Base-by-base conservation (phyloP, 495 filamentous ascomycete genomes). In the Pyrenopolyporus hunteri region DNA sequence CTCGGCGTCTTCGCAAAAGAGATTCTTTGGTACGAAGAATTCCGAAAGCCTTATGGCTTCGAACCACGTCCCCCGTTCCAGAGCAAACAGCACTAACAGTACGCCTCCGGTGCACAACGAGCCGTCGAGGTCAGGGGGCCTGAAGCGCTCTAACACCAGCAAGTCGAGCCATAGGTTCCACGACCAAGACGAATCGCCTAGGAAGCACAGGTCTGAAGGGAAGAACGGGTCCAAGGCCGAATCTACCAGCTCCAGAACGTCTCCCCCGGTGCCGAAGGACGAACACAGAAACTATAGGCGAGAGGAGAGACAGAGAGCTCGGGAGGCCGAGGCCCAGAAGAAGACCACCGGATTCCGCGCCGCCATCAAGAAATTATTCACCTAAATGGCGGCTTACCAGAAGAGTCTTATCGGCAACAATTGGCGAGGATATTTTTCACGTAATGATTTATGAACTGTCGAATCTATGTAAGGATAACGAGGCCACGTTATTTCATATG, bases 11-110 rank as follows among this genome's bases (percentile, higher is more conserved):
- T 48, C 65, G 14, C 71, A 45, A 59, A 77, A 73, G 67, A 79
- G 70, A 56, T 75, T 78, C 64, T 74, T 76, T 29, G 71, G 75
- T 49, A 52, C 73, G 11, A 76, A 72, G 51, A 66, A 75, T 40
- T 69, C 51, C 35, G 64, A 76, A 58, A 74, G 70, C 56, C 49
- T 64, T 26, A 22, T 77, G 23, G 71, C 73, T 46, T 40, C 71
- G 14, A 72, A 60, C 64, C 53, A 64, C 13, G 59, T 48, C 0
- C 48, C 59, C 14, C 53, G 55, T 13, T 36, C 61, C 43, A 49
- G 43, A 45, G 57, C 33, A 16, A 62, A 25, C 52, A 67, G 23
- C 20, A 63, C 66, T 32, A 70, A 59, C 39, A 44, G 19, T 22
- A 40, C 49, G 8, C 44, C 49, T 22, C 40, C 56, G 13, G 42